Conservation (phyloP, 139 green algal species). For the Chlamydomonas incerta region DNA sequence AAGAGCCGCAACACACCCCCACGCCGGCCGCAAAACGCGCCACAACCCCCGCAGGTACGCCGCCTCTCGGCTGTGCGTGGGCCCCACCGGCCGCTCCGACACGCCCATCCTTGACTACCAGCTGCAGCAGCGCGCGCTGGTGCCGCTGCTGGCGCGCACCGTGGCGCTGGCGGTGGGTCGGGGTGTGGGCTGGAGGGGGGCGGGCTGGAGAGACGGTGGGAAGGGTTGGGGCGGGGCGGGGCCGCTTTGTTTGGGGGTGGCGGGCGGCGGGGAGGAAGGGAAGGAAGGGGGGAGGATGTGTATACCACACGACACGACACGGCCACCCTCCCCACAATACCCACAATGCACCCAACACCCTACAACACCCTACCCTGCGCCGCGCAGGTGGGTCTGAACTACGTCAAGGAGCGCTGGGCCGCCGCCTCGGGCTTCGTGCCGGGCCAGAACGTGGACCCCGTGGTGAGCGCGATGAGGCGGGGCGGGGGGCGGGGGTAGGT, state of each 20-base stretch:
- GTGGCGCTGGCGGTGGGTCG: conserved; percentile 66
- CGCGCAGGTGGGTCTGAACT: conserved; percentile 83
- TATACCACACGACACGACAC: too few species aligned
- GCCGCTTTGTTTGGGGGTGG: too few species aligned
- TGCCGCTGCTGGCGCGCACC: conserved; percentile 88
- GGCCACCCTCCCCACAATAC: too few species aligned
- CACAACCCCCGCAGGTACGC: conserved; percentile 69
- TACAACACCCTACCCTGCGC: too few species aligned
- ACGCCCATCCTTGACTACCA: conserved; percentile 94
- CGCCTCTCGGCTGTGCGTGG: conserved; percentile 82
- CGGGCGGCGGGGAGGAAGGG: too few species aligned
- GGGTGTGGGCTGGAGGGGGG: too few species aligned
- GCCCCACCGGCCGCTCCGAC: conserved; percentile 81
- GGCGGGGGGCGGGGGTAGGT: neutral
- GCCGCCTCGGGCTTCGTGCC: conserved; percentile 79
- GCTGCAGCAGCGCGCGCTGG: conserved; percentile 84
- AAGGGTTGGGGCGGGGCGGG: too few species aligned
- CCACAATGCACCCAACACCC: too few species aligned
- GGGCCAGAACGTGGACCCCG: conserved; percentile 56
- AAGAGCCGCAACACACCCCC: too few species aligned
- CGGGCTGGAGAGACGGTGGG: too few species aligned
- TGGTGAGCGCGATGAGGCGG: conserved; percentile 39
- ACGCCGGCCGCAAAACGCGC: too few species aligned
- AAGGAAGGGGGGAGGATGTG: too few species aligned
- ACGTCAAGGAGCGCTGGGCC: conserved; percentile 85